Conservation (phyloP, 129 eudicot genomes). For the Lactuca sativa region DNA sequence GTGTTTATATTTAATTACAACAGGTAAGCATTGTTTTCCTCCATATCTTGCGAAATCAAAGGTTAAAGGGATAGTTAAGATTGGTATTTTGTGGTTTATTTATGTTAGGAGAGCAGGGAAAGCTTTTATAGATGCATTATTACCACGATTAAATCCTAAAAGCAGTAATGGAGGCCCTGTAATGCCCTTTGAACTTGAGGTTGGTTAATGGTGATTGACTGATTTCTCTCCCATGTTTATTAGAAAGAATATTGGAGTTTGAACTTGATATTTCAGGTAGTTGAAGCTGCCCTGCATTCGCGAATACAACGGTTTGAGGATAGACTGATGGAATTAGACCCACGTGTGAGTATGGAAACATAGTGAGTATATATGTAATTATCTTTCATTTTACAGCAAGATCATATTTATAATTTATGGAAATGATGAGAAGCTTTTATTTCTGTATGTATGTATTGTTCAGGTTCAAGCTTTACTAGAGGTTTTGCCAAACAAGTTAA, state of each 20-base stretch:
- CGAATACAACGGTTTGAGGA: constrained; percentile 83
- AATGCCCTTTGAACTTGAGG: constrained; percentile 99
- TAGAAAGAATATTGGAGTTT: neutral
- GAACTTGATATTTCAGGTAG: constrained; percentile 56
- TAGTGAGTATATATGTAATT: constrained; percentile 59
- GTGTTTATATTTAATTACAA: constrained; percentile 92
- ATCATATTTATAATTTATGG: constrained; percentile 23
- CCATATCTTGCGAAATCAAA: neutral
- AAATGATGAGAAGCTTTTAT: too few relatives aligned
- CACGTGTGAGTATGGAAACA: constrained; percentile 96
- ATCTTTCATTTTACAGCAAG: neutral
- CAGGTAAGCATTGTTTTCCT: constrained; percentile 51
- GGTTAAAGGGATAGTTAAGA: neutral
- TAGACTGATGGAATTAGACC: constrained; percentile 87
- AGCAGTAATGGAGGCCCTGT: constrained; percentile 70
- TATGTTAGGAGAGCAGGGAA: constrained; percentile 80
- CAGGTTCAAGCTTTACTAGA: constrained; percentile 93
- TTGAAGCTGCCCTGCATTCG: constrained; percentile 95
- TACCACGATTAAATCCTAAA: constrained; percentile 89
- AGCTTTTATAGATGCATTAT: constrained; percentile 86
- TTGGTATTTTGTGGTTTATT: constrained; percentile 21
- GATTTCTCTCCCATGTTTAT: constrained; percentile 8
- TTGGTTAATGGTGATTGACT: constrained; percentile 23
- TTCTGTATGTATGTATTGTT: constrained; percentile 10
- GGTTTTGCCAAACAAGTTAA: constrained; percentile 87